Conservation (phyloP, 352 stramenopile genomes). For the Phytophthora melonis region DNA sequence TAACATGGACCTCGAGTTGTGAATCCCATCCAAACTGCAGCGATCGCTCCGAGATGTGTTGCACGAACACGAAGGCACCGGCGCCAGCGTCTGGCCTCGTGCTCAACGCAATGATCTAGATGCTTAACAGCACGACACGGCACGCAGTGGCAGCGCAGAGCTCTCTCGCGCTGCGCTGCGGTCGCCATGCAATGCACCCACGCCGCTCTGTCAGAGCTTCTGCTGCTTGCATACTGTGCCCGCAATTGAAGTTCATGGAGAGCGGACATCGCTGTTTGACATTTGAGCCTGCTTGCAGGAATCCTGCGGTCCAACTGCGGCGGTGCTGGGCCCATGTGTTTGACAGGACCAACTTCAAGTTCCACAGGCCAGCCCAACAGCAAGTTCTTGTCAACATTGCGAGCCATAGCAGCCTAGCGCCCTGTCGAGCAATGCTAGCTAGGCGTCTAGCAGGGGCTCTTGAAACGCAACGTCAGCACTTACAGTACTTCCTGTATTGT, state of each 20-base stretch:
- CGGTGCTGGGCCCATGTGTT: slow-evolving; percentile 6
- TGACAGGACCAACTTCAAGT: slow-evolving; percentile 35
- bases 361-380: slow-evolving; percentile 16
- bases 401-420: neutral
- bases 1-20: neutral
- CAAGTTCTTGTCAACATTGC: slow-evolving; percentile 25
- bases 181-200: neutral
- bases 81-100: neutral
- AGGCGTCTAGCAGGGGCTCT: neutral
- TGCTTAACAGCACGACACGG: no score
- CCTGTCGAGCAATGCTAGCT: neutral
- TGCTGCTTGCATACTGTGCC: no score
- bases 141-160: neutral
- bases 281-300: neutral
- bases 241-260: neutral
- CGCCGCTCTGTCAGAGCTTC: no score
- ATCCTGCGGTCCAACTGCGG: neutral
- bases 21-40: neutral
- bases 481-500: slow-evolving; percentile 1
- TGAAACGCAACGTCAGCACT: slow-evolving; percentile 33
- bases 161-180: neutral
- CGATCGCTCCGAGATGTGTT: neutral
- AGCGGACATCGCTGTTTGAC: neutral
- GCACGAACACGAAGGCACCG: neutral
- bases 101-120: no score